These are phyloP conservation scores for Diaporthe capsici DNA, from an alignment of 2,329 filamentous ascomycete genomes.

Conservation along the genomic window DNA sequence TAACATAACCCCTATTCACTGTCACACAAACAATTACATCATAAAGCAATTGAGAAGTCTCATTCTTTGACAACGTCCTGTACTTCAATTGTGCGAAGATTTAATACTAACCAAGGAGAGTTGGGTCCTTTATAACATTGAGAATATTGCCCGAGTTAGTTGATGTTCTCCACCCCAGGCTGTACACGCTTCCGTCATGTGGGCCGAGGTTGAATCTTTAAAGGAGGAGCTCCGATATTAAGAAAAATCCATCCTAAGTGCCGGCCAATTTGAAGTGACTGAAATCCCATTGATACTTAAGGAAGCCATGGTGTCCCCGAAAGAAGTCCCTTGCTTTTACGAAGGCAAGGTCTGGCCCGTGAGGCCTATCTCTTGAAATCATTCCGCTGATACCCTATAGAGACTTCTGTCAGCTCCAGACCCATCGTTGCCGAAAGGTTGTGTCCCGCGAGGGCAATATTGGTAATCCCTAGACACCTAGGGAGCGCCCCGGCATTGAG, in stretches of 20 bases:
- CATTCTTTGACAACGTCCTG: neutral
- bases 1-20: too few species aligned
- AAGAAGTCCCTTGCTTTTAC: neutral
- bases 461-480: neutral
- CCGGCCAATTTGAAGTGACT: neutral
- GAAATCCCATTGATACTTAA: neutral
- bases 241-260: neutral
- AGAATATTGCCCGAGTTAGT: neutral
- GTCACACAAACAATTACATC: too few species aligned
- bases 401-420: neutral
- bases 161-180: neutral
- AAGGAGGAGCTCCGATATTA: neutral
- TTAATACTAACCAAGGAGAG: neutral
- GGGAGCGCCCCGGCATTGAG: neutral
- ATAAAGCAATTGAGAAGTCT: too few species aligned
- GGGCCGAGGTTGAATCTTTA: too few species aligned
- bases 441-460: neutral
- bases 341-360: neutral
- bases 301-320: neutral
- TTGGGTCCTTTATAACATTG: neutral
- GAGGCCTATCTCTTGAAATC: neutral
- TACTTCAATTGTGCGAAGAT: neutral
- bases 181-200: neutral
- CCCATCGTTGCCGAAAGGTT: neutral
- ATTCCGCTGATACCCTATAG: neutral